Evolutionary conservation across 495 filamentous ascomycete species (phyloP), one percentile per base, ranked within the genome.

Genomic region (Aspergillus ellipticus): DNA sequence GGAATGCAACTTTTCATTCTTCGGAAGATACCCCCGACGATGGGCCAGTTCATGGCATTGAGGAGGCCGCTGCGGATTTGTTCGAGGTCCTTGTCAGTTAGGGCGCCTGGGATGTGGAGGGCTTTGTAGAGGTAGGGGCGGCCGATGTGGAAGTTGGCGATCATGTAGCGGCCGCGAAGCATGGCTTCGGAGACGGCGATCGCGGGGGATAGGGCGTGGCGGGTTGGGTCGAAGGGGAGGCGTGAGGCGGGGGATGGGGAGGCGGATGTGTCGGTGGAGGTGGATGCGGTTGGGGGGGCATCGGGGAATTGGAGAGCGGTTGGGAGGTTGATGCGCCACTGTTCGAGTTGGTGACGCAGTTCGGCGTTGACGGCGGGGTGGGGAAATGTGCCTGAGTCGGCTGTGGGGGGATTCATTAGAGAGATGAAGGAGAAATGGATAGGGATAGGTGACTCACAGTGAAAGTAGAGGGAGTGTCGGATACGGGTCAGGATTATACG

Each of bases 61-160:
- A 59, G 68, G 8, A 78, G 66, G 3, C 75, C 75, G 45, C 66
- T 71, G 35, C 66, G 67, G 45, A 78, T 66, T 39, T 78, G 75
- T 43, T 75, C 74, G 24, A 74, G 60, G 57, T 78, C 75, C 31
- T 78, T 66, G n/a, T 76, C 74, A 16, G 73, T 69, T 4, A 78
- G 57, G 20, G 63, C 54, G n/a, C 47, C 48, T 7, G 75, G 75
- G 50, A 68, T 71, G 4, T 70, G 71, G 13, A 78, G 69, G 0
- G 75, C 75, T 58, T 78, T 78, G 63, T 78, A 78, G 0, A 78
- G 62, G 49, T 78, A 78, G 33, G 75, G 75, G 21, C 75, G 70
- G 53, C 75, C 70, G 54, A 78, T 78, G 63, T 78, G 75, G 65
- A 78, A 78, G 31, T 74, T 74, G 20, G 73, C 74, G 51, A 78